These are phyloP conservation scores for Gastrolobium bilobum DNA, from an alignment of 306 rosid genomes.

Conservation along the genomic window DNA sequence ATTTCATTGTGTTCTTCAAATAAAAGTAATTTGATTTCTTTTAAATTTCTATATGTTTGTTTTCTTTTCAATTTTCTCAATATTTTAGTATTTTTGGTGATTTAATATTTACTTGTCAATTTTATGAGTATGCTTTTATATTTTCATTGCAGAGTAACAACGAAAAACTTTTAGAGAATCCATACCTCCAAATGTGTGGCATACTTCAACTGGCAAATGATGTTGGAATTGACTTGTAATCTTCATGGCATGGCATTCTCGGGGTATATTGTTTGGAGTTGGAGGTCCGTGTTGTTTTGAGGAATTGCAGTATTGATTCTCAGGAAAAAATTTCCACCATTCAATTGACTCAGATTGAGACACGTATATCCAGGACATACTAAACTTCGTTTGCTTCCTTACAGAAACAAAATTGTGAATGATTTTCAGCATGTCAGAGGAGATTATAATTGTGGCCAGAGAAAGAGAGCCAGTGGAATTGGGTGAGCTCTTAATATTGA, in stretches of 20 bases:
- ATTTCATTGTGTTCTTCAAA: slow-evolving; percentile 15
- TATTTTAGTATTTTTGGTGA: slow-evolving; percentile 32
- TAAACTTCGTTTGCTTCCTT: slow-evolving; percentile 44
- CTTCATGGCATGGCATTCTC: slow-evolving; percentile 50
- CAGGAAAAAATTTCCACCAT: slow-evolving; percentile 42
- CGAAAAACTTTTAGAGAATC: slow-evolving; percentile 97
- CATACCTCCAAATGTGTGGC: slow-evolving; percentile 99
- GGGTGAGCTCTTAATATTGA: slow-evolving; percentile 44
- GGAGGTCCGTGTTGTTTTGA: slow-evolving; percentile 44
- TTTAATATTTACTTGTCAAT: slow-evolving; percentile 34
- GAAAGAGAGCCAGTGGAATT: slow-evolving; percentile 47
- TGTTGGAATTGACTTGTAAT: slow-evolving; percentile 81
- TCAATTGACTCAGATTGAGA: slow-evolving; percentile 49
- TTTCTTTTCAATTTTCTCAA: slow-evolving; percentile 37
- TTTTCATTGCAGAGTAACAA: slow-evolving; percentile 83
- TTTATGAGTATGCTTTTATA: slow-evolving; percentile 44
- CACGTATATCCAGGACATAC: slow-evolving; percentile 43
- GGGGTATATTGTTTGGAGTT: slow-evolving; percentile 58
- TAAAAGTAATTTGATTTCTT: slow-evolving; percentile 29
- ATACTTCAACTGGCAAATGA: slow-evolving; percentile 95
- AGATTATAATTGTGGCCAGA: slow-evolving; percentile 45
- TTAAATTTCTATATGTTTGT: slow-evolving; percentile 31
- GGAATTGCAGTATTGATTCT: slow-evolving; percentile 45
- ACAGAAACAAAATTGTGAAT: slow-evolving; percentile 48
- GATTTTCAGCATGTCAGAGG: slow-evolving; percentile 54